These are phyloP conservation scores for Botrytis medusae DNA, from an alignment of 2,329 filamentous ascomycete genomes.

Conservation along the genomic window DNA sequence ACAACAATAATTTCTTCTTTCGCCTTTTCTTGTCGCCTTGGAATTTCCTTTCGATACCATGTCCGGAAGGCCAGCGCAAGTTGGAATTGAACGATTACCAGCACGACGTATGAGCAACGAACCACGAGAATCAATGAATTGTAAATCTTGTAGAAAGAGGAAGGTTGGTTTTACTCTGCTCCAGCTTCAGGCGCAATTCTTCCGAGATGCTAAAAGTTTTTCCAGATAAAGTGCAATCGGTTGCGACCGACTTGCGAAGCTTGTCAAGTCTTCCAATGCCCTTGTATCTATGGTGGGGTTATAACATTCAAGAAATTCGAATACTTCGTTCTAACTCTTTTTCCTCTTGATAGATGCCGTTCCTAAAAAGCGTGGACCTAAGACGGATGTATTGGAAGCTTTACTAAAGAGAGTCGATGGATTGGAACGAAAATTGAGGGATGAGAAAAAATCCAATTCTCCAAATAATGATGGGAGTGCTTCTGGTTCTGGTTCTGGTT, in stretches of 20 bases:
- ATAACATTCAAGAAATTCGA: background rate
- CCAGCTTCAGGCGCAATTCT: constrained; percentile 26
- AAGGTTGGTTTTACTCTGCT: constrained; percentile 60
- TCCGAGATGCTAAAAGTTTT: constrained; percentile 29
- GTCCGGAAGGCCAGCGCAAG: constrained; percentile 38
- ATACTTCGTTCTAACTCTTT: constrained; percentile 20
- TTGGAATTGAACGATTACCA: constrained; percentile 41
- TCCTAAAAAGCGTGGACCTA: constrained; percentile 85
- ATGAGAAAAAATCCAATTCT: constrained; percentile 53
- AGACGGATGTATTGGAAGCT: constrained; percentile 85
- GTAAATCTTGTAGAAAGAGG: constrained; percentile 88
- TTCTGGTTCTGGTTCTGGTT: constrained; percentile 23
- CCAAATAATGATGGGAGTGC: constrained; percentile 30
- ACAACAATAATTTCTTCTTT: constrained; percentile 23
- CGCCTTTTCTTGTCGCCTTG: constrained; percentile 9
- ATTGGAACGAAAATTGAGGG: constrained; percentile 75
- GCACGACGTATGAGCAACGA: constrained; percentile 46
- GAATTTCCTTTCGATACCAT: constrained; percentile 29
- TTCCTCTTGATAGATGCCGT: constrained; percentile 66
- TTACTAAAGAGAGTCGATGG: constrained; percentile 83
- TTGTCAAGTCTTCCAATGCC: constrained; percentile 84
- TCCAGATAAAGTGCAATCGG: constrained; percentile 87
- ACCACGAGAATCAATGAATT: constrained; percentile 89
- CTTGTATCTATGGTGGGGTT: constrained; percentile 81
- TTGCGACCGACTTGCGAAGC: constrained; percentile 82